Conservation (phyloP, 345 rosid species). For the Theobroma cacao region DNA sequence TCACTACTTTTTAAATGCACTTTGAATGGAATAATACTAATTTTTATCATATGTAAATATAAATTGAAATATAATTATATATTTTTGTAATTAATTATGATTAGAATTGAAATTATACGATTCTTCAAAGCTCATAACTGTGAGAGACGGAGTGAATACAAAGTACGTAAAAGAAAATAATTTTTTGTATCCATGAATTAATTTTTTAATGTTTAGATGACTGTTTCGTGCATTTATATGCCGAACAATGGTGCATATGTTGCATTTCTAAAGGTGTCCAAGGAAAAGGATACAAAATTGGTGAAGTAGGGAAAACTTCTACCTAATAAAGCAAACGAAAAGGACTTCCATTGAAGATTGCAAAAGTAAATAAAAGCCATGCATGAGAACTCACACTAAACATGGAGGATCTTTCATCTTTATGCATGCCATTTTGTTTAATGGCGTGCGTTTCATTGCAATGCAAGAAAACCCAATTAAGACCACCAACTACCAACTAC, state of each 20-base stretch:
- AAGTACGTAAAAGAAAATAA: too few relatives aligned
- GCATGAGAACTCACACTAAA: too few relatives aligned
- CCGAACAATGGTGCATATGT: neutral
- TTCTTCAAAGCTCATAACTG: too few relatives aligned
- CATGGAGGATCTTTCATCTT: neutral
- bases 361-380: neutral
- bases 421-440: neutral
- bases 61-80: too few relatives aligned
- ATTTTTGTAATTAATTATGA: too few relatives aligned
- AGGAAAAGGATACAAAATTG: neutral
- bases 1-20: neutral
- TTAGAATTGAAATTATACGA: too few relatives aligned
- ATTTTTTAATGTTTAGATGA: too few relatives aligned
- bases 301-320: slow-evolving; percentile 6
- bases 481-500: neutral
- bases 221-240: neutral
- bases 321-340: slow-evolving; percentile 39
- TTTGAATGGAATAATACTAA: neutral
- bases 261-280: neutral
- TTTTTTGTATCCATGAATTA: too few relatives aligned
- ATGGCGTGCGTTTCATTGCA: neutral
- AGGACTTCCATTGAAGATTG: slow-evolving; percentile 28
- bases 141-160: too few relatives aligned
- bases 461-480: neutral
- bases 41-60: too few relatives aligned